These are phyloP conservation scores for Aspergillus fijiensis DNA, from an alignment of 2,329 filamentous ascomycete species.

Conservation along the genomic window DNA sequence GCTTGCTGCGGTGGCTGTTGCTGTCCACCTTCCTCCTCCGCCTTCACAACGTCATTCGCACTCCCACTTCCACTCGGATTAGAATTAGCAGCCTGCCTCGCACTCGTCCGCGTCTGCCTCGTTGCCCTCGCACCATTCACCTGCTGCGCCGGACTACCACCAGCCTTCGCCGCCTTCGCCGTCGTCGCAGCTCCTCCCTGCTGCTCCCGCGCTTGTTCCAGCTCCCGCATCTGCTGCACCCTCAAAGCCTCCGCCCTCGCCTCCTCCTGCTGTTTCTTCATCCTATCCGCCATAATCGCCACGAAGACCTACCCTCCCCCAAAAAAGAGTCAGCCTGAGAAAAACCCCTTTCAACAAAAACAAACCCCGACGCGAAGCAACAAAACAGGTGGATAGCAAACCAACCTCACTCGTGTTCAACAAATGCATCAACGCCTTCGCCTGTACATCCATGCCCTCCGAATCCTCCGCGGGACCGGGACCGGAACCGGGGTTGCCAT, in stretches of 20 bases:
- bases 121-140: constrained; percentile 14
- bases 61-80: constrained; percentile 14
- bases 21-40: constrained; percentile 12
- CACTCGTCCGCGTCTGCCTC: constrained; percentile 35
- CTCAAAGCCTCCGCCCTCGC: constrained; percentile 40
- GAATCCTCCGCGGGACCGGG: constrained; percentile 20
- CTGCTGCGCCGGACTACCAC: constrained; percentile 1
- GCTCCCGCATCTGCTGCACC: constrained; percentile 16
- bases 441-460: constrained; percentile 46
- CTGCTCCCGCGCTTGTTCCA: constrained; percentile 24
- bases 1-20: constrained; percentile 13
- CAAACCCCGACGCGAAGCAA: no score
- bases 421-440: constrained; percentile 46
- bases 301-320: constrained; percentile 43
- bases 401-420: constrained; percentile 47
- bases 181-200: constrained; percentile 21
- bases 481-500: constrained; percentile 11
- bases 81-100: constrained; percentile 16
- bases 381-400: no score
- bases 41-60: constrained; percentile 13
- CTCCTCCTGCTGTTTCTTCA: constrained; percentile 50
- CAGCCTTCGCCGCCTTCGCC: constrained; percentile 25
- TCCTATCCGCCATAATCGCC: constrained; percentile 51
- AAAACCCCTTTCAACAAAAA: no score
- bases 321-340: background rate